Conservation (phyloP, 1,284 basidiomycete species). For the Tilletia horrida region DNA sequence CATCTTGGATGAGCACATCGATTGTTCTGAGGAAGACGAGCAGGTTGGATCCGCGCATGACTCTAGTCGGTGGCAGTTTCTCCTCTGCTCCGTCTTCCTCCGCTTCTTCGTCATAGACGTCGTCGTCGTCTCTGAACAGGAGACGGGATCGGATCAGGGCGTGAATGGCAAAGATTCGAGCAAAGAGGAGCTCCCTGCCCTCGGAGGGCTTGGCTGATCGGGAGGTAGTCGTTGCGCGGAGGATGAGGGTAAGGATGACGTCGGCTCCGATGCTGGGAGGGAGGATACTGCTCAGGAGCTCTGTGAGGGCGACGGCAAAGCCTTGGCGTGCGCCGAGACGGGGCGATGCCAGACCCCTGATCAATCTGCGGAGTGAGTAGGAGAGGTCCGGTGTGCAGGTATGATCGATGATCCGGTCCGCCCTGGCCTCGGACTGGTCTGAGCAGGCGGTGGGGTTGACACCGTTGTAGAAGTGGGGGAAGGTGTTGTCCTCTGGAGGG, state of each 20-base stretch:
- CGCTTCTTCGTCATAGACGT: neutral
- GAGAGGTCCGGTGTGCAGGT: constrained; percentile 61
- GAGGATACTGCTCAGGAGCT: constrained; percentile 55
- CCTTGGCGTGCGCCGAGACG: constrained; percentile 88
- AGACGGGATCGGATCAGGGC: constrained; percentile 56
- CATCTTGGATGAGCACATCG: constrained; percentile 61
- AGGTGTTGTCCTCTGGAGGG: constrained; percentile 48
- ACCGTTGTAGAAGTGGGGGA: constrained; percentile 48
- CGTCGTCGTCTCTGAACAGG: constrained; percentile 63
- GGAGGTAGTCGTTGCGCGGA: constrained; percentile 40
- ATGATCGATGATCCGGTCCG: constrained; percentile 61
- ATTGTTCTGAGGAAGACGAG: constrained; percentile 67
- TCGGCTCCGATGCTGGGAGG: constrained; percentile 70
- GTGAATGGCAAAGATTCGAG: constrained; percentile 83
- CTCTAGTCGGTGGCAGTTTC: constrained; percentile 50
- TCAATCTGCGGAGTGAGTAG: constrained; percentile 56
- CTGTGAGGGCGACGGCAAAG: constrained; percentile 91
- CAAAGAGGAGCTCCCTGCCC: constrained; percentile 86
- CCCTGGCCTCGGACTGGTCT: constrained; percentile 45
- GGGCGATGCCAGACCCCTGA: constrained; percentile 75
- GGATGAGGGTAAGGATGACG: constrained; percentile 43
- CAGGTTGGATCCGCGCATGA: constrained; percentile 48
- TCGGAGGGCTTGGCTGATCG: constrained; percentile 73
- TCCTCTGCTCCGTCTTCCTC: constrained; percentile 31
- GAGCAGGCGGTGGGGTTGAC: constrained; percentile 43